Evolutionary conservation across 805 yeast genomes (phyloP).

Genomic region (Cyberlindnera mycetangii): DNA sequence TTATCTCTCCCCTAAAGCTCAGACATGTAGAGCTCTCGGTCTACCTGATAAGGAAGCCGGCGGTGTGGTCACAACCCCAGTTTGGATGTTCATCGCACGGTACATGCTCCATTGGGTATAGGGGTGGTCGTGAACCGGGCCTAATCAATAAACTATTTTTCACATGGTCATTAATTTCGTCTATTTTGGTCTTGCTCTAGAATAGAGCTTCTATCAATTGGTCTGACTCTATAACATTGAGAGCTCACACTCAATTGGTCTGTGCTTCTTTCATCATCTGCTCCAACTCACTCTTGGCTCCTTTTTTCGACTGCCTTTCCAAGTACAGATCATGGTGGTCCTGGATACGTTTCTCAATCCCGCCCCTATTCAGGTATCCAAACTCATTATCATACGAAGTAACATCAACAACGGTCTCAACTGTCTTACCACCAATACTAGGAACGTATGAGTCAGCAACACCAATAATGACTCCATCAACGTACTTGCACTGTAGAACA

Average conservation of each 20-base stretch:
- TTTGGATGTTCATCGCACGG: too few relatives aligned
- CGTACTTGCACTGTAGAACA: slow-evolving; percentile 81
- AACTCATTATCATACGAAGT: slow-evolving; percentile 52
- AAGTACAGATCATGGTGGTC: slow-evolving; percentile 67
- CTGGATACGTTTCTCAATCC: slow-evolving; percentile 74
- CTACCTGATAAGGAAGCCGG: too few relatives aligned
- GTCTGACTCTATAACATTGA: too few relatives aligned
- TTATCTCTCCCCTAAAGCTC: too few relatives aligned
- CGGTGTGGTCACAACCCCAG: too few relatives aligned
- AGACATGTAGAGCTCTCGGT: too few relatives aligned
- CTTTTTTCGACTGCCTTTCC: slow-evolving; percentile 84
- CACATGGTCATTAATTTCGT: not conserved
- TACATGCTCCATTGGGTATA: too few relatives aligned
- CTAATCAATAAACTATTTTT: too few relatives aligned
- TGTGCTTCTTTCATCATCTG: slow-evolving; percentile 21
- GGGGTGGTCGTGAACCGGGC: too few relatives aligned
- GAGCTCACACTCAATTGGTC: not conserved
- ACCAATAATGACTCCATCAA: slow-evolving; percentile 68
- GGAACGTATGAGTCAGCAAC: slow-evolving; percentile 7
- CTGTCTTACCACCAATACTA: slow-evolving; percentile 9
- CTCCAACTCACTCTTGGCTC: slow-evolving; percentile 68
- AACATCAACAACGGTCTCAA: slow-evolving; percentile 10
- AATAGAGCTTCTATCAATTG: not conserved
- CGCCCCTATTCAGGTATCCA: slow-evolving; percentile 61
- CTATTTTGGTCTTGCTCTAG: too few relatives aligned